Percentiles rank a stretch among this genome's conserved stretches.
Conservation (phyloP, 306 rosid species). For the Arachis stenosperma region DNA sequence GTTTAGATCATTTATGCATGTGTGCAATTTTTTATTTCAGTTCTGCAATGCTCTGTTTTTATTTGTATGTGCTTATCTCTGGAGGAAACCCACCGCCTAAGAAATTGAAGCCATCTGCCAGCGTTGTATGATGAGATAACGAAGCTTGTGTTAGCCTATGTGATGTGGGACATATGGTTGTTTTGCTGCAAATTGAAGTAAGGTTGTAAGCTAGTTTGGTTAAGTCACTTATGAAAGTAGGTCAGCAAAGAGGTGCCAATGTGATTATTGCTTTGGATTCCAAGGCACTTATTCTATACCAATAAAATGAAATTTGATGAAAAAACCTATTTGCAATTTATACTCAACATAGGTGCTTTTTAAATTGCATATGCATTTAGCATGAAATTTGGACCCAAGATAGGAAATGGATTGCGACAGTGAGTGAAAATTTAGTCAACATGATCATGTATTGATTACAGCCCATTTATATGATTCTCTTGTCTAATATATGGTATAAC, state of each 20-base stretch:
- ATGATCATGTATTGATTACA: too few relatives aligned
- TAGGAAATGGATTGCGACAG: too few relatives aligned
- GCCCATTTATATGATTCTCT: too few relatives aligned
- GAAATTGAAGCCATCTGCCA: constrained; percentile 72
- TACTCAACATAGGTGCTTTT: neutral
- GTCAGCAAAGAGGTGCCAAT: constrained; percentile 31
- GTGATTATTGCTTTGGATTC: constrained; percentile 23
- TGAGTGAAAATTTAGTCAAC: too few relatives aligned
- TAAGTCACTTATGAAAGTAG: constrained; percentile 31
- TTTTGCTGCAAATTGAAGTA: constrained; percentile 35
- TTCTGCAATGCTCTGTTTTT: constrained; percentile 94
- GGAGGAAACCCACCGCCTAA: constrained; percentile 98
- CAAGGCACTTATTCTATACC: constrained; percentile 16
- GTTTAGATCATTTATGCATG: constrained; percentile 19
- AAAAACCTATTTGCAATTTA: constrained; percentile 29
- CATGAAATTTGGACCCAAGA: constrained; percentile 22
- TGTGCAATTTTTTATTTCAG: constrained; percentile 43
- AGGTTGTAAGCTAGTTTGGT: constrained; percentile 27
- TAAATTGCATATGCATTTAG: constrained; percentile 23
- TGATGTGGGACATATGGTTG: constrained; percentile 20
- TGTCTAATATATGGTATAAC: too few relatives aligned
- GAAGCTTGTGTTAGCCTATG: constrained; percentile 30
- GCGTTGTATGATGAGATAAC: constrained; percentile 50
- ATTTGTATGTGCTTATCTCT: constrained; percentile 66
- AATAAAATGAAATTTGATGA: neutral